Evolutionary conservation across 2,329 filamentous ascomycete genomes (phyloP), one percentile per base, ranked within the genome.

Genomic region (Rutstroemia sp.): DNA sequence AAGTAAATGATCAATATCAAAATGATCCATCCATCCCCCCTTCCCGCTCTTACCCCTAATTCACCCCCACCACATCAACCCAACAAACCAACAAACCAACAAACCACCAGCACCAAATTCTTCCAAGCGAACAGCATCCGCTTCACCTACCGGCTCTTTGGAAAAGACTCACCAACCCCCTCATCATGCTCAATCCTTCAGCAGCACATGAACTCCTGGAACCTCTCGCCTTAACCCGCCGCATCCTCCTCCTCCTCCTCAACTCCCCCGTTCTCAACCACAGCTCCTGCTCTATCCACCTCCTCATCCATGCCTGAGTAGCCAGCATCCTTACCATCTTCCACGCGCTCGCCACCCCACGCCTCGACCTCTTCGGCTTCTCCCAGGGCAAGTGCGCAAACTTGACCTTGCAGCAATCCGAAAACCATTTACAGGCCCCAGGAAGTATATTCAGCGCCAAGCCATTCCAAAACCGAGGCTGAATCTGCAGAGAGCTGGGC

Each of bases 181-280:
- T 68, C 7, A 60, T 67, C 10, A 61, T 68, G 51, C 56, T 64
- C 27, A 63, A 14, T 64, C 64, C 52, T 68, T 67, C 42, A 56
- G 67, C 21, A 64, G 62, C 16, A 68, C 56, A 67, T 68, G 63
- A 65, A 63, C 46, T 61, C 56, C 34, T 64, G 61, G 61, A 65
- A 69, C 57, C 65, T 10, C 62, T 73, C 10, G 66, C 67, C 16
- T 52, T 59, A 4, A 57, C 53, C 6, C 67, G 71, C 0, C 64
- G 64, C 1, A 57, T 73, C 42, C 58, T 74, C 40, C 60, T 72
- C 46, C 19, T 19, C 19, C 64, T 73, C 23, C 64, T 73, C 65
- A 68, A 70, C 46, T n/a, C 12, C 8, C 9, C 40, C 3, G 17
- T 12, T 21, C 4, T 19, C 4, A n/a, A 17, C 8, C 21, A 19